phyloP scores from a whole-genome alignment of 2,329 filamentous ascomycete species.

The Drechslerella dactyloides region DNA sequence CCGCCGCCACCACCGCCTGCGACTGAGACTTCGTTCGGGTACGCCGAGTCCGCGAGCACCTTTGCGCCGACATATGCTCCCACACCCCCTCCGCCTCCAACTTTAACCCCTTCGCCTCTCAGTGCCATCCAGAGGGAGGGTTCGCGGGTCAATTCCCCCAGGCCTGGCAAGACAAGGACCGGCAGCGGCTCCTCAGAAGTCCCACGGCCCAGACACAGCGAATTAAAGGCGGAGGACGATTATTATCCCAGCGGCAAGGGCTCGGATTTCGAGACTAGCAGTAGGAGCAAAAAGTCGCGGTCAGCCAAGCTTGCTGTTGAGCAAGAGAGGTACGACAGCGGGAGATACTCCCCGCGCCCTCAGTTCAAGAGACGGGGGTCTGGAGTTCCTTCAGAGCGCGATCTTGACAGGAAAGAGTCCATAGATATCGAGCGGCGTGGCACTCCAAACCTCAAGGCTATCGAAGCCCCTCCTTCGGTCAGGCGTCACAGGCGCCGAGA shows the following conservation, averaged over 20 bases:
- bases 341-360: constrained; percentile 40
- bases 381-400: constrained; percentile 36
- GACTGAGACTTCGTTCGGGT: constrained; percentile 29
- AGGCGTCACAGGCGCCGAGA: constrained; percentile 42
- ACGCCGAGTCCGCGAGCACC: constrained; percentile 21
- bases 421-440: constrained; percentile 37
- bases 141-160: constrained; percentile 40
- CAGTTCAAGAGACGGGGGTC: constrained; percentile 40
- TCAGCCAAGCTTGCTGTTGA: constrained; percentile 37
- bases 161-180: constrained; percentile 31
- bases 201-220: constrained; percentile 35
- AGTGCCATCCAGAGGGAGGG: constrained; percentile 32
- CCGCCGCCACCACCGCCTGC: constrained; percentile 13
- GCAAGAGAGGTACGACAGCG: constrained; percentile 27
- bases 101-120: constrained; percentile 43
- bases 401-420: constrained; percentile 33
- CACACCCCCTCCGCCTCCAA: constrained; percentile 44
- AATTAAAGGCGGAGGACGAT: constrained; percentile 45
- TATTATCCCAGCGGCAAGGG: constrained; percentile 46
- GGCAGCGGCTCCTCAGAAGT: constrained; percentile 42
- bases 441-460: constrained; percentile 46
- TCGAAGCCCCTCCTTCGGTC: constrained; percentile 33
- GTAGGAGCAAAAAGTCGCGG: constrained; percentile 28
- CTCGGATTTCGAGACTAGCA: constrained; percentile 41
- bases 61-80: constrained; percentile 46